Percentiles rank a stretch among this genome's conserved stretches.
Evolutionary conservation across 768 basidiomycete genomes (phyloP).

Genomic region (Naganishia randhawae): DNA sequence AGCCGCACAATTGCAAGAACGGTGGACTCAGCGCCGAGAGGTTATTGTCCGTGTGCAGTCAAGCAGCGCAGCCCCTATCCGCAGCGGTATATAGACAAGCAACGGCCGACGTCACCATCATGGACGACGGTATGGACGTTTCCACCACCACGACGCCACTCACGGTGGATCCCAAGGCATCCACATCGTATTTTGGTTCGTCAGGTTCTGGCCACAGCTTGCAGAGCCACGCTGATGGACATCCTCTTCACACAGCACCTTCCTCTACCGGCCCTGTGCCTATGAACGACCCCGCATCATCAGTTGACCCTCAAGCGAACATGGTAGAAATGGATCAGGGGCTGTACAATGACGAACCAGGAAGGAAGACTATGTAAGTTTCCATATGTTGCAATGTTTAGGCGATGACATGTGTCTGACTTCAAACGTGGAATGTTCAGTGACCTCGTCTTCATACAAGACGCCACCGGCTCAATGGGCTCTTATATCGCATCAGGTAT

Average conservation of each 20-base stretch:
- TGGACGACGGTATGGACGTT: neutral
- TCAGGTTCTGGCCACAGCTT: neutral
- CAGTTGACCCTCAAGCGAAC: neutral
- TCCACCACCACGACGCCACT: neutral
- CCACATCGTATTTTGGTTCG: neutral
- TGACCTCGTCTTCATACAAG: constrained; percentile 90
- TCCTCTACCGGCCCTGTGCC: constrained; percentile 12
- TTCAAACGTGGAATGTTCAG: neutral
- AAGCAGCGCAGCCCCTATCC: neutral
- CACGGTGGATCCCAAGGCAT: neutral
- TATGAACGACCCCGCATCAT: constrained; percentile 13
- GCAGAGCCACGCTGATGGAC: neutral
- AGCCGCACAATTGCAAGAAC: neutral
- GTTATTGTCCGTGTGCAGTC: neutral
- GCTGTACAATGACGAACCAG: constrained; percentile 14
- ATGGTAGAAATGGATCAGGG: constrained; percentile 15
- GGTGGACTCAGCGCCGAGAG: neutral
- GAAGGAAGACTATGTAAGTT: constrained; percentile 31
- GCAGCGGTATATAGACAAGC: constrained; percentile 6
- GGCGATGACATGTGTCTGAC: neutral
- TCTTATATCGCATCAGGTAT: constrained; percentile 43
- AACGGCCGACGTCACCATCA: neutral
- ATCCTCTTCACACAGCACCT: neutral
- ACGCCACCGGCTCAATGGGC: constrained; percentile 70
- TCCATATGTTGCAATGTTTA: neutral